A percentile compares a stretch with the other conserved stretches of the same genome.
These are phyloP conservation scores for Coprinopsis marcescibilis DNA, from an alignment of 768 basidiomycete genomes.

Conservation along the genomic window DNA sequence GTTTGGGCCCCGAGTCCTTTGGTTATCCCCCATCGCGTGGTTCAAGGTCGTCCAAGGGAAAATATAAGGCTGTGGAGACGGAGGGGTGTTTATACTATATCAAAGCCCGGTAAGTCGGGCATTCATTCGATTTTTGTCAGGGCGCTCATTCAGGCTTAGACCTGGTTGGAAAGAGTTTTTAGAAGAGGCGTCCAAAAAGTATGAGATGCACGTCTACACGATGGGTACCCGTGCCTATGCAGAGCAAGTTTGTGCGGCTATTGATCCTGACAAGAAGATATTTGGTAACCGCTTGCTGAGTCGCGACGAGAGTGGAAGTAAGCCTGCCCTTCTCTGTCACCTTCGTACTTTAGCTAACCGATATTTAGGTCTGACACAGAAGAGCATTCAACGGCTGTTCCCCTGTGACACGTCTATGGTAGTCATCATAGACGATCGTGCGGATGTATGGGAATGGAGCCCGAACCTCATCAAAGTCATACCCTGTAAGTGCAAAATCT, in stretches of 20 bases:
- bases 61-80: conserved; percentile 58
- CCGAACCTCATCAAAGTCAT: conserved; percentile 96
- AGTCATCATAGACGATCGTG: conserved; percentile 96
- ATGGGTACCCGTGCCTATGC: conserved; percentile 99
- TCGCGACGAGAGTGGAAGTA: conserved; percentile 95
- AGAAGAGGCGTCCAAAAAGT: conserved; percentile 60
- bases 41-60: conserved; percentile 43
- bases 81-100: conserved; percentile 96
- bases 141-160: conserved; percentile 28
- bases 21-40: conserved; percentile 34
- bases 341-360: conserved; percentile 14
- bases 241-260: conserved; percentile 87
- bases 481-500: conserved; percentile 59
- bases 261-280: conserved; percentile 81
- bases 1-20: conserved; percentile 76
- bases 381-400: conserved; percentile 87
- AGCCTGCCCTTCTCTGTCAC: conserved; percentile 25
- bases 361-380: conserved; percentile 75
- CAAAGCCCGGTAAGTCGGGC: conserved; percentile 76
- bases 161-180: conserved; percentile 86
- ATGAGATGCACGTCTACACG: conserved; percentile 99
- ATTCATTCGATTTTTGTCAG: conserved; percentile 8
- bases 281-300: conserved; percentile 88
- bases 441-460: conserved; percentile 98
- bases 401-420: conserved; percentile 99